Evolutionary conservation across 163 green algal genomes (phyloP), one percentile per base, ranked within the genome.

Genomic region (Scenedesmus sp.): DNA sequence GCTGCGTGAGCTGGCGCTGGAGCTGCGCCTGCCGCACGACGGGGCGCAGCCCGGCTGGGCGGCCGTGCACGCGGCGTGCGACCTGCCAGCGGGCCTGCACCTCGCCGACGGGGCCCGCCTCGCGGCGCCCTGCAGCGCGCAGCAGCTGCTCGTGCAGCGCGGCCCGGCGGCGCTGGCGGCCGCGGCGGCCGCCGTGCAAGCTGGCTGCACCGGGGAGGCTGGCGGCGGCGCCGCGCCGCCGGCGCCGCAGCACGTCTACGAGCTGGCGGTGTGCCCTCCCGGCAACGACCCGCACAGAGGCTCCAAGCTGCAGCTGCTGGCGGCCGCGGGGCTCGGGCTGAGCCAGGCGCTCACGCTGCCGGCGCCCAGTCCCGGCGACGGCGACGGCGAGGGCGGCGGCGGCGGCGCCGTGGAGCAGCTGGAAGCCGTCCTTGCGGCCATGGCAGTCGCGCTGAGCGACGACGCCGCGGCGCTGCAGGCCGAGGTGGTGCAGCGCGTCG

Each of bases 231-330:
- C n/a, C n/a, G n/a, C n/a, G n/a, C n/a, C 51, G 24, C 20, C 1
- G 18, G 17, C 42, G 28, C 28, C 56, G 74, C 48, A 69, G 50
- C 39, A 53, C 33, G 50, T 75, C 14, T 66, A 67, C 65, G 74
- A 75, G 26, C 20, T 81, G 47, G 31, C 26, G 24, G n/a, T 81
- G 48, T 58, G 47, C 11, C 73, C 73, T n/a, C 31, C 60, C 14
- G 60, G 74, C 15, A 60, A 36, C 17, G 73, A 81, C 26, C 34
- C 44, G 3, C 13, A 67, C 14, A 20, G 22, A 6, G 0, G 24
- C 0, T 0, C 20, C 11, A 81, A 81, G 60, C 60, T 81, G 45
- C 34, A 73, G 39, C 60, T 81, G 73, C 73, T 81, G 15, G 73
- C 62, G 24, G 60, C 47, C 17, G 48, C 60, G 20, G 73, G 73